These are phyloP conservation scores for Fusarium marasasianum DNA, from an alignment of 2,329 filamentous ascomycete species.

Conservation along the genomic window DNA sequence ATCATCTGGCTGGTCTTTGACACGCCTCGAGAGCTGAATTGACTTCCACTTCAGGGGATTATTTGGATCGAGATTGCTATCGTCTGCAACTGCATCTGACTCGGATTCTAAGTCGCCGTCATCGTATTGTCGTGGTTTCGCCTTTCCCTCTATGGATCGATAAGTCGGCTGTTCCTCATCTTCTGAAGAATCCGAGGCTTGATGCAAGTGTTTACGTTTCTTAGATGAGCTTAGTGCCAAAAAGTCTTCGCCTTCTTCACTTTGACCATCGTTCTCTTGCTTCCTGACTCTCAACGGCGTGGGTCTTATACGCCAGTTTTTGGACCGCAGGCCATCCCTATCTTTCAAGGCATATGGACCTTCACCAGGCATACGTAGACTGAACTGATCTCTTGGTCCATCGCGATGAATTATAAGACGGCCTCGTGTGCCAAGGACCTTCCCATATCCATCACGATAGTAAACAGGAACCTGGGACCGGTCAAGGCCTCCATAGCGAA, in stretches of 20 bases:
- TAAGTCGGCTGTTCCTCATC: constrained; percentile 65
- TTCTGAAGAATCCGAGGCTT: constrained; percentile 53
- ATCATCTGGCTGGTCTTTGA: constrained; percentile 73
- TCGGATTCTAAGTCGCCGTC: constrained; percentile 62
- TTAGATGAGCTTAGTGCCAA: constrained; percentile 55
- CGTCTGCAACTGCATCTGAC: constrained; percentile 54
- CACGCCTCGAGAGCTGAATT: constrained; percentile 68
- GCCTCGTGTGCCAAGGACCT: constrained; percentile 72
- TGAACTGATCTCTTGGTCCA: constrained; percentile 65
- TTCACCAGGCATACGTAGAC: constrained; percentile 57
- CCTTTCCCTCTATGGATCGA: constrained; percentile 71
- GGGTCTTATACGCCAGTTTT: constrained; percentile 50
- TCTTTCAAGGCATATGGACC: constrained; percentile 46
- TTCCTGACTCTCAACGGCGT: constrained; percentile 53
- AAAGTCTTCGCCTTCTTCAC: constrained; percentile 55
- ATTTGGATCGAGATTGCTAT: constrained; percentile 46
- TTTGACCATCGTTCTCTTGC: constrained; percentile 34
- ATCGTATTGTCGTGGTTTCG: constrained; percentile 58
- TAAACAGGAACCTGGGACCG: constrained; percentile 78
- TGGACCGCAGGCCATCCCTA: constrained; percentile 60
- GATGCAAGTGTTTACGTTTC: constrained; percentile 53
- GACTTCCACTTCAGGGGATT: constrained; percentile 63
- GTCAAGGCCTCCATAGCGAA: constrained; percentile 78
- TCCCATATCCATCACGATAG: constrained; percentile 72
- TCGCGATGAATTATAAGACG: constrained; percentile 74